Evolutionary conservation across 768 basidiomycete genomes (phyloP), one percentile per base, ranked within the genome.

Genomic region (Naganishia friedmannii): DNA sequence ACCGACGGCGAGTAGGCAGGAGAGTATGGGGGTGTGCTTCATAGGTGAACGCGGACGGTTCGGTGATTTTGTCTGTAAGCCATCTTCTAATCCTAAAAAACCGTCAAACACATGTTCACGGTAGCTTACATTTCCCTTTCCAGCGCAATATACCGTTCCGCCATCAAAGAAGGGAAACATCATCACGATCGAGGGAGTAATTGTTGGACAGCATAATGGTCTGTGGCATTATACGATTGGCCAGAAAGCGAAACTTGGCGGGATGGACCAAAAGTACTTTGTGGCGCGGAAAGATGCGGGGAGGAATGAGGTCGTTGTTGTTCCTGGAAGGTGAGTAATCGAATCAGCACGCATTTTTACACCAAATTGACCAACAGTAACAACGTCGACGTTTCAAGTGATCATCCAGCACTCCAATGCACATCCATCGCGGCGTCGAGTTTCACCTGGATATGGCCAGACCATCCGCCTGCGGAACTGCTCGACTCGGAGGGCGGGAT

Each of bases 21-120:
- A 98, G 77, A 93, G 91, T 79, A 93, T 95, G 87, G 94, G 94
- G 0, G 85, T 98, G 21, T 98, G 94, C 76, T 98, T 98, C 73
- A 88, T 98, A 0, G 94, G 93, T 5, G 87, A 93, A 77, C 87
- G 89, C 75, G 83, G 84, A 12, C 85, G 83, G 57, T 94, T 95
- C 73, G 83, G 84, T 31, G 81, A 86, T 10, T 97, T 94, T 77
- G 79, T 94, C 58, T 86, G 91, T 90, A 70, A 72, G 86, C 9
- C 39, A 21, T 31, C 1, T 28, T 15, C 9, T 17, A 26, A 9
- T 23, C 23, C 6, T 10, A 15, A n/a, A n/a, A n/a, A n/a, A n/a
- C 12, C 39, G 42, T 60, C 2, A 19, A 21, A 0, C 9, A 29
- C 29, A 28, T 12, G 26, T 21, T 15, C 6, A 5, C 15, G 45